These are phyloP conservation scores for Penicillium sp. DNA, from an alignment of 2,329 filamentous ascomycete genomes.

Conservation along the genomic window DNA sequence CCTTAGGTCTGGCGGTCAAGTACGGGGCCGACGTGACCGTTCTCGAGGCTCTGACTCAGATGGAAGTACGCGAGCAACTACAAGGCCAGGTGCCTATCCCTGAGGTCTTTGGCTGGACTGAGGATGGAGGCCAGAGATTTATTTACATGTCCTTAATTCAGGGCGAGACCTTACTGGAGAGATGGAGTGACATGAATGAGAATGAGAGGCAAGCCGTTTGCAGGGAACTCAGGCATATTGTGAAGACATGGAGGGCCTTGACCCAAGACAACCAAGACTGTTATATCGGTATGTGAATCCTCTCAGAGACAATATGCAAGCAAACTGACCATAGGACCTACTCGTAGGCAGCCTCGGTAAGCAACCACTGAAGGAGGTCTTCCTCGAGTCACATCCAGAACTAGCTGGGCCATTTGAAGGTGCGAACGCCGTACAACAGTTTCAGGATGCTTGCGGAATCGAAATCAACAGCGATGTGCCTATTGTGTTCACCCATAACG, in stretches of 20 bases:
- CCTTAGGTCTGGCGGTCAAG: conserved; percentile 33
- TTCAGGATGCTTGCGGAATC: conserved; percentile 30
- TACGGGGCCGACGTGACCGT: conserved; percentile 31
- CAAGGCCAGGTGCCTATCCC: conserved; percentile 23
- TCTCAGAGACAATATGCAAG: conserved; percentile 5
- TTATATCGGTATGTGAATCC: conserved; percentile 22
- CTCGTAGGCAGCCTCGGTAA: conserved; percentile 27
- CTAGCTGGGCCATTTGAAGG: conserved; percentile 29
- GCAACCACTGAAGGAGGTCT: conserved; percentile 30
- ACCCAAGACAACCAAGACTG: conserved; percentile 6
- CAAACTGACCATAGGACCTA: no score
- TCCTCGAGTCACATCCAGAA: conserved; percentile 18
- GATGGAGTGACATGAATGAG: conserved; percentile 21
- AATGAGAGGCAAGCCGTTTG: conserved; percentile 27
- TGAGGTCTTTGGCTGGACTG: conserved; percentile 24
- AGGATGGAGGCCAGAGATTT: conserved; percentile 20
- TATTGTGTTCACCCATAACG: conserved; percentile 23
- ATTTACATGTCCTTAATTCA: conserved; percentile 26
- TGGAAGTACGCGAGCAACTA: conserved; percentile 24
- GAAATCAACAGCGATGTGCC: conserved; percentile 21
- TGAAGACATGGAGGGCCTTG: conserved; percentile 20
- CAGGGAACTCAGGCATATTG: conserved; percentile 25
- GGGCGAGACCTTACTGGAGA: conserved; percentile 19
- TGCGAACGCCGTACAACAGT: conserved; percentile 25
- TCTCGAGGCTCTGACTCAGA: conserved; percentile 28